Evolutionary conservation across 139 green algal genomes (phyloP).

Genomic region (Chlorella sp.): DNA sequence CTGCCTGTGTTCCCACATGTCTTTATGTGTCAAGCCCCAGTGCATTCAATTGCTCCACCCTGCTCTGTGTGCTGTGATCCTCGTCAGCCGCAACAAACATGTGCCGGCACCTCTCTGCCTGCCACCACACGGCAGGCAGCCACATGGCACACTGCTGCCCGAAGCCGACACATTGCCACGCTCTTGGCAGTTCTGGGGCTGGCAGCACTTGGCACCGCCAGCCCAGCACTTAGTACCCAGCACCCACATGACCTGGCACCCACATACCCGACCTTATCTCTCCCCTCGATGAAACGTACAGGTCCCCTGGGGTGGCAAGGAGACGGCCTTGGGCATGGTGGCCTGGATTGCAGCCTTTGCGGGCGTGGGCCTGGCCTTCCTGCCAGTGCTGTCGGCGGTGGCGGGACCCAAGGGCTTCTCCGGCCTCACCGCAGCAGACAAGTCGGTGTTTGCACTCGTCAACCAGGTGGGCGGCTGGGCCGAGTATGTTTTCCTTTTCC

Average conservation of each 20-base stretch:
- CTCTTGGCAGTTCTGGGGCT: too few relatives aligned
- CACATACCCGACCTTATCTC: not conserved
- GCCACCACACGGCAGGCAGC: not conserved
- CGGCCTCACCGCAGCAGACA: slow-evolving; percentile 39
- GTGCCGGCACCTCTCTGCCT: not conserved
- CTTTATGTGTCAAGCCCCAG: too few relatives aligned
- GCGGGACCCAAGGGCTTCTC: slow-evolving; percentile 48
- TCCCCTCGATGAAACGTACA: slow-evolving; percentile 31
- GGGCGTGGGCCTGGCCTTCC: slow-evolving; percentile 69
- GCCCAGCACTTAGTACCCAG: too few relatives aligned
- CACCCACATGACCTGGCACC: not conserved
- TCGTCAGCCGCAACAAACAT: not conserved
- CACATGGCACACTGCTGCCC: not conserved
- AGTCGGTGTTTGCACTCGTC: slow-evolving; percentile 44
- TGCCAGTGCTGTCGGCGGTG: slow-evolving; percentile 60
- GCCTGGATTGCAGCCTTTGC: slow-evolving; percentile 75
- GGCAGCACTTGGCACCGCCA: not conserved
- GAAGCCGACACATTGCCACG: too few relatives aligned
- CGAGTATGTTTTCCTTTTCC: not conserved
- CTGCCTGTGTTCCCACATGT: not conserved
- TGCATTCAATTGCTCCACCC: not conserved
- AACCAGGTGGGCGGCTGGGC: slow-evolving; percentile 51
- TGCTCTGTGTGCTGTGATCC: not conserved
- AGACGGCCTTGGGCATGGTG: slow-evolving; percentile 67
- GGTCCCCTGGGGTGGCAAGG: slow-evolving; percentile 73